Evolutionary conservation across 495 filamentous ascomycete species (phyloP).

Genomic region (Podospora didyma): DNA sequence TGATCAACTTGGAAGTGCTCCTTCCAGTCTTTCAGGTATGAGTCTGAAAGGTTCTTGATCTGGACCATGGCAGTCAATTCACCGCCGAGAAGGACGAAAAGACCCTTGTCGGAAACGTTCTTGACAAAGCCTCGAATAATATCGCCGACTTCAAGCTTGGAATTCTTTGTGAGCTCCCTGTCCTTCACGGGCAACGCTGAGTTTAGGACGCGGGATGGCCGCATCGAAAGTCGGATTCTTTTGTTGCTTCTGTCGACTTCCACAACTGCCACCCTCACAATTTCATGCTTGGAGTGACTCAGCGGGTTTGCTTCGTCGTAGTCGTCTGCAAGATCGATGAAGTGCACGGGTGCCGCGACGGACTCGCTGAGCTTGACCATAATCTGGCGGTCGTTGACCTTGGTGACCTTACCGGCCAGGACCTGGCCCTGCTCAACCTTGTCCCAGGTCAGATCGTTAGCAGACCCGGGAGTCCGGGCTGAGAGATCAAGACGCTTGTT

Average conservation of each 20-base stretch:
- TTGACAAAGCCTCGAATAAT: slow-evolving; percentile 85
- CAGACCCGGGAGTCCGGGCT: slow-evolving; percentile 53
- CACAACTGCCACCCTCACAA: slow-evolving; percentile 76
- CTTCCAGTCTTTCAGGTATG: slow-evolving; percentile 94
- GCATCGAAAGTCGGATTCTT: slow-evolving; percentile 71
- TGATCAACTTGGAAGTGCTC: slow-evolving; percentile 79
- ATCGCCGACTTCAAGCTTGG: slow-evolving; percentile 73
- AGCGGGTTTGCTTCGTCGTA: slow-evolving; percentile 64
- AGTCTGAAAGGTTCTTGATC: slow-evolving; percentile 84
- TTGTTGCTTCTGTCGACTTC: slow-evolving; percentile 80
- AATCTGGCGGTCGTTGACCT: slow-evolving; percentile 74
- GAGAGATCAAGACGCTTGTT: slow-evolving; percentile 78
- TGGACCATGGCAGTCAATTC: slow-evolving; percentile 77
- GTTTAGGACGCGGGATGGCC: slow-evolving; percentile 83
- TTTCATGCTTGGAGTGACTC: slow-evolving; percentile 72
- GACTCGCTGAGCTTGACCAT: slow-evolving; percentile 79
- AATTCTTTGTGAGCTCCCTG: slow-evolving; percentile 62
- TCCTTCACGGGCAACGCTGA: slow-evolving; percentile 82
- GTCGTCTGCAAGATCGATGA: slow-evolving; percentile 81
- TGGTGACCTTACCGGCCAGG: slow-evolving; percentile 76
- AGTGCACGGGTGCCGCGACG: slow-evolving; percentile 66
- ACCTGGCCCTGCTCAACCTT: slow-evolving; percentile 73
- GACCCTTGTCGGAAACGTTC: slow-evolving; percentile 76
- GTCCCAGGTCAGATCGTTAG: slow-evolving; percentile 57
- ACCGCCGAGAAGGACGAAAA: slow-evolving; percentile 77